Evolutionary conservation across 495 filamentous ascomycete genomes (phyloP).

Genomic region (Pseudoneurospora amorphoporcata): DNA sequence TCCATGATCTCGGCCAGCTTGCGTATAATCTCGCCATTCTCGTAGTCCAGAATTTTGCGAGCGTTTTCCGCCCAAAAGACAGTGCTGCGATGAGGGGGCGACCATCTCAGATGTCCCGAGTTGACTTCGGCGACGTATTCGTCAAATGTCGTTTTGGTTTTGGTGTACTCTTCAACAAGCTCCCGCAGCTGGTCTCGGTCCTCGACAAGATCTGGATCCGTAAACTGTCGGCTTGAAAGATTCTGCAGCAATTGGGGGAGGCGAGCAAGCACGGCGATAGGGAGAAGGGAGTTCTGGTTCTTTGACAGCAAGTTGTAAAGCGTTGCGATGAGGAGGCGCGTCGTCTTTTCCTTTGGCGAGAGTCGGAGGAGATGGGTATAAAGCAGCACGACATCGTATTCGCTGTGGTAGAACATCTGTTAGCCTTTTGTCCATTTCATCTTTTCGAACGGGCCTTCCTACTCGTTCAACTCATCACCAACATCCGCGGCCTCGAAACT

Average conservation of each 20-base stretch:
- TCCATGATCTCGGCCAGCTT: conserved; percentile 80
- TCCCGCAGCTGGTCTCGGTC: conserved; percentile 67
- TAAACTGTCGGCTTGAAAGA: conserved; percentile 70
- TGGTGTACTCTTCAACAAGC: conserved; percentile 86
- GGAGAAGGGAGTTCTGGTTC: conserved; percentile 70
- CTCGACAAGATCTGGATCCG: conserved; percentile 80
- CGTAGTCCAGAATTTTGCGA: conserved; percentile 77
- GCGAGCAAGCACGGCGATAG: conserved; percentile 68
- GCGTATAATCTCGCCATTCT: conserved; percentile 66
- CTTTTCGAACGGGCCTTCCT: conserved; percentile 19
- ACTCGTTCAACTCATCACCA: conserved; percentile 82
- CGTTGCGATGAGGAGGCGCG: conserved; percentile 79
- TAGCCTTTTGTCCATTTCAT: conserved; percentile 13
- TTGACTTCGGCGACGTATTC: conserved; percentile 86
- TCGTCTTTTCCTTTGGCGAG: conserved; percentile 97
- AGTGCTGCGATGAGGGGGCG: conserved; percentile 81
- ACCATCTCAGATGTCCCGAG: conserved; percentile 87
- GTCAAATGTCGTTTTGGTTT: conserved; percentile 94
- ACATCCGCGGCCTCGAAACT: conserved; percentile 80
- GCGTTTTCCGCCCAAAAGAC: conserved; percentile 95
- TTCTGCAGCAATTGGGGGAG: conserved; percentile 75
- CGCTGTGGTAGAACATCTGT: conserved; percentile 37
- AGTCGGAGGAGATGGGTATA: conserved; percentile 83
- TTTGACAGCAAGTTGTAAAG: conserved; percentile 72
- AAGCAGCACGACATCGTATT: conserved; percentile 84